A percentile compares a stretch with the other conserved stretches of the same genome.
These are phyloP conservation scores for Cladophialophora yegresii DNA, from an alignment of 2,329 filamentous ascomycete species.

Conservation along the genomic window DNA sequence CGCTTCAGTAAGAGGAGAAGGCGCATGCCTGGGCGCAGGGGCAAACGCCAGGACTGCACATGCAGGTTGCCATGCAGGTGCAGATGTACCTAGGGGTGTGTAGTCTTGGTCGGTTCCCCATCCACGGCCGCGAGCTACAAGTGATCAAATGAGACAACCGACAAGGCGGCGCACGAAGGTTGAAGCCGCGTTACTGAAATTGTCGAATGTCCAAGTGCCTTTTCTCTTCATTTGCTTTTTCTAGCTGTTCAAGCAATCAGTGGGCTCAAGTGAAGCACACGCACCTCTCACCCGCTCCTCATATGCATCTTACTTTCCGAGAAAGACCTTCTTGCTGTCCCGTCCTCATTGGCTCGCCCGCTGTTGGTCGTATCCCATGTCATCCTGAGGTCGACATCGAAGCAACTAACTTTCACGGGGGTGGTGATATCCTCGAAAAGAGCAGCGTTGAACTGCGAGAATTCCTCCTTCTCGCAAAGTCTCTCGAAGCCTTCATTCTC, in stretches of 20 bases:
- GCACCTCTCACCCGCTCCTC: conserved; percentile 3
- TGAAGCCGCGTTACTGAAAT: conserved; percentile 6
- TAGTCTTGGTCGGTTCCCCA: neutral
- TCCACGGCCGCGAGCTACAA: neutral
- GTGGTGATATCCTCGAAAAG: conserved; percentile 9
- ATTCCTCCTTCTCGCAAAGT: neutral
- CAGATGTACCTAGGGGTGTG: neutral
- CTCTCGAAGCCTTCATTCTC: neutral
- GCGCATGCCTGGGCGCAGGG: neutral
- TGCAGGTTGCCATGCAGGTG: conserved; percentile 6
- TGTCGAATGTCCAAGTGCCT: conserved; percentile 12
- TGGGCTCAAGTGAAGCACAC: conserved; percentile 12
- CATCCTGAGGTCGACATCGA: neutral
- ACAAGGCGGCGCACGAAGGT: neutral
- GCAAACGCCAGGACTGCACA: conserved; percentile 1
- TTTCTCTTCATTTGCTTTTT: conserved; percentile 14
- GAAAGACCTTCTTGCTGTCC: neutral
- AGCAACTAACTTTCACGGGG: conserved; percentile 1
- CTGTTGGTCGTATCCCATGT: neutral
- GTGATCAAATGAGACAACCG: conserved; percentile 1
- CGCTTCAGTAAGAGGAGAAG: neutral
- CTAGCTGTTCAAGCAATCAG: conserved; percentile 12
- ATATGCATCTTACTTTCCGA: conserved; percentile 2
- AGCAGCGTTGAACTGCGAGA: neutral
- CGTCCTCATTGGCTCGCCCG: conserved; percentile 12